Evolutionary conservation across 345 rosid species (phyloP), one percentile per base, ranked within the genome.

Genomic region (Anastatica hierochuntica): DNA sequence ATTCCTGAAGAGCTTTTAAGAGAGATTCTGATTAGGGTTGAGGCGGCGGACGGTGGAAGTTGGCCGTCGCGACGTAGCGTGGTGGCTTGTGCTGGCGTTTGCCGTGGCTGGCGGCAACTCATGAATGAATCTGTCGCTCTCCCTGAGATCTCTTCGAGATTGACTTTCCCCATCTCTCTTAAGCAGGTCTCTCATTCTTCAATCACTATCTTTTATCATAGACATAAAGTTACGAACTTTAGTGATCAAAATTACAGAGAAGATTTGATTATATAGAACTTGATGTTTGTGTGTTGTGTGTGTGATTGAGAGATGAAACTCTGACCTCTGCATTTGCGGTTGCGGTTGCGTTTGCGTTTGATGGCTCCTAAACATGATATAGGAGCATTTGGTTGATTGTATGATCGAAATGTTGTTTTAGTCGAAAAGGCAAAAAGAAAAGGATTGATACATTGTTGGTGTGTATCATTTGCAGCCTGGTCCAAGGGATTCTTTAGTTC

Each of bases 161-260:
- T 90, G 58, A 87, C 95, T 19, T 87, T 90, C 44, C 96, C 96
- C 16, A 72, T 90, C 75, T 84, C 95, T 11, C 72, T 90, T 59
- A 90, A 87, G 46, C 95, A 87, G 96, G 96, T 86, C n/a, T 37
- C 5, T 1, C 10, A n/a, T 41, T 10, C 11, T 8, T n/a, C 31
- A 5, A 29, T 18, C 49, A 29, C 60, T 40, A 0, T 39, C 23
- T 24, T 66, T 45, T 50, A 14, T 44, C 45, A 45, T 37, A 31
- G 29, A 38, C 43, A 42, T 44, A 30, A 62, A 56, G 64, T 58
- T 53, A 0, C 38, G 43, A 50, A 53, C 56, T 58, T 58, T 64
- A 4, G 13, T 43, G 35, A 20, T 35, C 10, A 29, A 4, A 52
- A 21, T 26, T 47, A 7, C 37, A 29, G 29, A 21, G 20, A 26